A percentile compares a stretch with the other conserved stretches of the same genome.
Conservation (phyloP, 495 filamentous ascomycete species). For the Hyaloscypha hepaticicola region DNA sequence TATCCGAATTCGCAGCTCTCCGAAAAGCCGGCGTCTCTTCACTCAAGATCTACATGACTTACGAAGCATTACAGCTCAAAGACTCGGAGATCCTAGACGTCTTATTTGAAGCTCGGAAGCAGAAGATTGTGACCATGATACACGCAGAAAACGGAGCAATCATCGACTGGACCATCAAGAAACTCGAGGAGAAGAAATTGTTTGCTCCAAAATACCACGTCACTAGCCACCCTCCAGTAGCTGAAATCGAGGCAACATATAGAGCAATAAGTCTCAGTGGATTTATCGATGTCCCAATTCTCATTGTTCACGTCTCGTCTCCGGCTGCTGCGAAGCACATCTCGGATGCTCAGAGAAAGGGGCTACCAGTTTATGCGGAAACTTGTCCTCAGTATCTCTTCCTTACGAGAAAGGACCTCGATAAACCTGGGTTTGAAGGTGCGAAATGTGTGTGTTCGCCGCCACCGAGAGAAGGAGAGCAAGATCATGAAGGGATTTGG, state of each 20-base stretch:
- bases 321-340: slow-evolving; percentile 51
- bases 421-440: slow-evolving; percentile 52
- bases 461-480: slow-evolving; percentile 39
- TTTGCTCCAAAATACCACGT: slow-evolving; percentile 57
- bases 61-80: slow-evolving; percentile 53
- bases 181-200: slow-evolving; percentile 42
- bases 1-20: slow-evolving; percentile 45
- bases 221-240: slow-evolving; percentile 50
- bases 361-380: slow-evolving; percentile 60
- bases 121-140: slow-evolving; percentile 58
- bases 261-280: slow-evolving; percentile 54
- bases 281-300: slow-evolving; percentile 51
- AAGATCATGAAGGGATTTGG: slow-evolving; percentile 47
- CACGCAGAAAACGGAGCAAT: slow-evolving; percentile 62
- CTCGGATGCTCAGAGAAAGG: slow-evolving; percentile 52
- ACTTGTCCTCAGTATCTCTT: slow-evolving; percentile 68
- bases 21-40: slow-evolving; percentile 51
- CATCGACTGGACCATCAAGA: slow-evolving; percentile 48
- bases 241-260: slow-evolving; percentile 59
- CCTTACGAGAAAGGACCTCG: slow-evolving; percentile 51
- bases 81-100: slow-evolving; percentile 58
- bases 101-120: slow-evolving; percentile 45
- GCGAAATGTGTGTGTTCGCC: slow-evolving; percentile 53
- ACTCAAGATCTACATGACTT: slow-evolving; percentile 67
- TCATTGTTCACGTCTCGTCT: slow-evolving; percentile 60